Evolutionary conservation across 306 rosid species (phyloP), one percentile per base, ranked within the genome.

Genomic region (Vicia faba): DNA sequence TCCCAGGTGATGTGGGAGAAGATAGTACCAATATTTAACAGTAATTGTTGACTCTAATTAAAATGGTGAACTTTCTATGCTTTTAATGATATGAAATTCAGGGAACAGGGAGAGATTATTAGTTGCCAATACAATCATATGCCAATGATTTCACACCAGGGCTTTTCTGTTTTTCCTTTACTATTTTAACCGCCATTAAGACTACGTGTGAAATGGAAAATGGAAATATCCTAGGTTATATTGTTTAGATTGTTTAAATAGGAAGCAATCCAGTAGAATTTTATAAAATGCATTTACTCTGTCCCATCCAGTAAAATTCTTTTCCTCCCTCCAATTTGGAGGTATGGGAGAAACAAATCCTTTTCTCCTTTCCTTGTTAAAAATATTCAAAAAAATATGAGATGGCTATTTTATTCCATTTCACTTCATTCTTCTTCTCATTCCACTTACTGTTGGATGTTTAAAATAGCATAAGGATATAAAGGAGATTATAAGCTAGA

Each of bases 381-480:
- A n/a, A n/a, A n/a, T n/a, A n/a, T n/a, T n/a, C n/a, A n/a, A n/a
- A n/a, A n/a, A n/a, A n/a, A n/a, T n/a, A n/a, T n/a, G n/a, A n/a
- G n/a, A n/a, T n/a, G n/a, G n/a, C n/a, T n/a, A n/a, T n/a, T n/a
- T n/a, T n/a, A n/a, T 62, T 19, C 50, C 68, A 62, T 20, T 12
- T 31, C 53, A 20, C 53, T 41, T 31, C 19, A 20, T 61, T 61
- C 33, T 36, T 14, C 40, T 28, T 55, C 29, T 14, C 67, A 38
- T 20, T 61, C 29, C 67, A 19, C 51, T 11, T 41, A 23, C 56
- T 44, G 14, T 44, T 64, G 44, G 40, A 44, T 44, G n/a, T 23
- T 28, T 14, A 23, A 20, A 64, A 60, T 36, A 44, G 41, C 26
- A n/a, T 43, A 26, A 72, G 57, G 54, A 61, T 45, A 45, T 39